Evolutionary conservation across 2,329 filamentous ascomycete species (phyloP), one percentile per base, ranked within the genome.

Genomic region (Cercospora zeae-maydis): DNA sequence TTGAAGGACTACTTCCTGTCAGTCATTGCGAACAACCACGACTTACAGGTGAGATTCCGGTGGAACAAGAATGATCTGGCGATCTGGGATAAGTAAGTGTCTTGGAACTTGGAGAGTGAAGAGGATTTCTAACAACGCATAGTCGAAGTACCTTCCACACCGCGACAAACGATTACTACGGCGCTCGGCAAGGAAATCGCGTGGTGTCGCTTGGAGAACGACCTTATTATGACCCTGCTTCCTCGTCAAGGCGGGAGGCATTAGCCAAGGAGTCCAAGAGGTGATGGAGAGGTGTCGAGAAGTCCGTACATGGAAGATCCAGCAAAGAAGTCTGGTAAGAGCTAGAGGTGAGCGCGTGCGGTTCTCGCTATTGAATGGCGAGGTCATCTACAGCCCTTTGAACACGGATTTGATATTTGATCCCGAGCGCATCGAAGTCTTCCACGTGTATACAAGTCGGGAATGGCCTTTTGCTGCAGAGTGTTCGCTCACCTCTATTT

Each of bases 41-140:
- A 92, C 74, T 80, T 88, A 63, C 88, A 91, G 69, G 87, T 84
- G 5, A 82, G 88, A 16, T 86, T 88, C 70, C 81, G 83, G 67
- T 89, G 87, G 87, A 79, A 81, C 47, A 82, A 84, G 54, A 82
- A 84, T 45, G 88, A 88, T 62, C 84, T 90, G 1, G 86, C 86
- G 0, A 81, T 90, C 62, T 67, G 68, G 68, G 68, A 70, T 31
- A 70, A 70, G 59, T 62, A 51, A 52, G 59, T 52, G 9, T 8
- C 16, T 42, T n/a, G 14, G 7, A 13, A 2, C 11, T 10, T n/a
- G 21, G 19, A 10, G 39, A 4, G 27, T 19, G 7, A 2, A 8
- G 42, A 10, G n/a, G 1, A 19, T 59, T n/a, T 10, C 58, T 59
- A 13, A 59, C 31, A n/a, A 11, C 21, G 27, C 13, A 21, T 34